These are phyloP conservation scores for Fusarium nanum DNA, from an alignment of 2,329 filamentous ascomycete species.

Conservation along the genomic window DNA sequence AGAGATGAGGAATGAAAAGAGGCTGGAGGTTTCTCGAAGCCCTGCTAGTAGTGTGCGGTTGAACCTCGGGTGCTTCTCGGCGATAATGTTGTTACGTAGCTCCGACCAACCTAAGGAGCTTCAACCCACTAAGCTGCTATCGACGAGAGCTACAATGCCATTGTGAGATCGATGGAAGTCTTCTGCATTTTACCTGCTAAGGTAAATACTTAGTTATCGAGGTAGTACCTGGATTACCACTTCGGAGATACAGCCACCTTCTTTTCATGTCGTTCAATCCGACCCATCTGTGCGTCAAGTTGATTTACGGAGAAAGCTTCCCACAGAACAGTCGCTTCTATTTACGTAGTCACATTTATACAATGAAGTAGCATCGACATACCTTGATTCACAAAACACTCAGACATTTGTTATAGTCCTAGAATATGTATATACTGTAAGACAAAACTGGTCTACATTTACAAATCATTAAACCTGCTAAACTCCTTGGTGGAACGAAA, in stretches of 20 bases:
- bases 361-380: background rate
- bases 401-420: background rate
- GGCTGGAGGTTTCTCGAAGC: constrained; percentile 47
- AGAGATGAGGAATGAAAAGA: constrained; percentile 46
- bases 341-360: background rate
- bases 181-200: background rate
- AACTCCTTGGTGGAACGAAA: constrained; percentile 40
- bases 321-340: background rate
- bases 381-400: background rate
- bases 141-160: background rate
- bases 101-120: constrained; percentile 1
- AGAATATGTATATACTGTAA: constrained; percentile 26
- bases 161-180: background rate
- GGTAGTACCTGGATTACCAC: background rate
- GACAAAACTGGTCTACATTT: constrained; percentile 41
- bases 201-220: background rate
- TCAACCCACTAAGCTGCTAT: background rate
- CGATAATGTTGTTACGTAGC: constrained; percentile 31
- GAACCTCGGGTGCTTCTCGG: constrained; percentile 42
- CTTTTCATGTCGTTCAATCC: background rate
- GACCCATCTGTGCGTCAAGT: background rate
- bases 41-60: constrained; percentile 40
- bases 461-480: constrained; percentile 40
- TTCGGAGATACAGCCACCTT: background rate
- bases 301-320: background rate